These are phyloP conservation scores for Leccinellum rugosiceps DNA, from an alignment of 768 basidiomycete genomes.

Conservation along the genomic window DNA sequence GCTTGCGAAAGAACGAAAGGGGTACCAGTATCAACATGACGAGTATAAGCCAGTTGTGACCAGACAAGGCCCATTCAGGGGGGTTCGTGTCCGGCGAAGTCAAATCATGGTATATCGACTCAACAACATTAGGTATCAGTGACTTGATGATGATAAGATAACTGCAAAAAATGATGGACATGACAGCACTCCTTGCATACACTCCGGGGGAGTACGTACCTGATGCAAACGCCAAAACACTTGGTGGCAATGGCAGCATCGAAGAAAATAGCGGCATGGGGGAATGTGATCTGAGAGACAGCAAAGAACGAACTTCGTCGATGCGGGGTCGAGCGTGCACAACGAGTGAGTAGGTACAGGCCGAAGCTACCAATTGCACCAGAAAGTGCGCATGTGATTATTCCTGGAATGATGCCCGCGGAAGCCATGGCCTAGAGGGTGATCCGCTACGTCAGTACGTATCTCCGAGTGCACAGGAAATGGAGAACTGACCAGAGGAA, in stretches of 20 bases:
- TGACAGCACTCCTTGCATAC: background rate
- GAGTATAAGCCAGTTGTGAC: conserved; percentile 79
- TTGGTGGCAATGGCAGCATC: conserved; percentile 94
- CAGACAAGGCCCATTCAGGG: conserved; percentile 72
- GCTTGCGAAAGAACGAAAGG: conserved; percentile 73
- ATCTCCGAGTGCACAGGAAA: background rate
- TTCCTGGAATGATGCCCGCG: conserved; percentile 84
- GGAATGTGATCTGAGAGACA: conserved; percentile 83
- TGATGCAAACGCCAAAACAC: conserved; percentile 95
- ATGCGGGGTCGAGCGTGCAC: conserved; percentile 73
- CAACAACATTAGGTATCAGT: conserved; percentile 88
- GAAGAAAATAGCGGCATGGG: conserved; percentile 82
- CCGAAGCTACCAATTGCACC: conserved; percentile 79
- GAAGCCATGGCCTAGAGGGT: conserved; percentile 77
- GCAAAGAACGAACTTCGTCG: conserved; percentile 82
- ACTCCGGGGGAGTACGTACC: conserved; percentile 41
- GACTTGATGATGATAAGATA: conserved; percentile 92
- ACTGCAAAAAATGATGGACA: conserved; percentile 36
- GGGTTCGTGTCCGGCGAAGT: conserved; percentile 60
- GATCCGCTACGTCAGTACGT: background rate
- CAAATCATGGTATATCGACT: conserved; percentile 76
- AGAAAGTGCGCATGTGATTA: conserved; percentile 82
- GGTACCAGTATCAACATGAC: conserved; percentile 78
- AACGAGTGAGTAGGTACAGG: conserved; percentile 81
- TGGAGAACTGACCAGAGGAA: conserved; percentile 59